Conservation (phyloP, 2,329 filamentous ascomycete genomes). For the Arthrobotrys musiformis region DNA sequence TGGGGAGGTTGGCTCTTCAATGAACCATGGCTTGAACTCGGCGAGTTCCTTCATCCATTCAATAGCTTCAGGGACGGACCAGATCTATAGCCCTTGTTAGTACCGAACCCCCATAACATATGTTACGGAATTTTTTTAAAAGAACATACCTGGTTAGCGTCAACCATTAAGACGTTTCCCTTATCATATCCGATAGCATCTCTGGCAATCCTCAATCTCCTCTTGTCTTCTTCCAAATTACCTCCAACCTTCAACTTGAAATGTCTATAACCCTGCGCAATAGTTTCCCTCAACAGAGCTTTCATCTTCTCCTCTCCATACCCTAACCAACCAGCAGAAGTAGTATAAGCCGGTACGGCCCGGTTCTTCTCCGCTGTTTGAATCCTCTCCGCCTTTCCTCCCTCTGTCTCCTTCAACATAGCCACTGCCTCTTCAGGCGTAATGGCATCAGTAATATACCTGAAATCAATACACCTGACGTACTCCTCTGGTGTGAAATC, state of each 20-base stretch:
- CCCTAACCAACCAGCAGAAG: slow-evolving; percentile 89
- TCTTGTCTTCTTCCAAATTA: slow-evolving; percentile 76
- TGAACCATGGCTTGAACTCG: slow-evolving; percentile 83
- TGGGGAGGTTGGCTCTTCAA: slow-evolving; percentile 90
- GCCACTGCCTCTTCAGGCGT: slow-evolving; percentile 83
- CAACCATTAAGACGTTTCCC: slow-evolving; percentile 88
- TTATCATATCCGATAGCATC: slow-evolving; percentile 80
- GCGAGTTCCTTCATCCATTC: slow-evolving; percentile 83
- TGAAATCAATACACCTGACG: slow-evolving; percentile 88
- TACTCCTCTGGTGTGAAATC: slow-evolving; percentile 91
- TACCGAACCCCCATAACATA: background rate
- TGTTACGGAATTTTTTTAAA: background rate
- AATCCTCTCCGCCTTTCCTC: slow-evolving; percentile 76
- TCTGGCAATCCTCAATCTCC: slow-evolving; percentile 77
- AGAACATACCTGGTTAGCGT: slow-evolving; percentile 79
- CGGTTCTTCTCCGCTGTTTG: slow-evolving; percentile 76
- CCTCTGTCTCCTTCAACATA: slow-evolving; percentile 74
- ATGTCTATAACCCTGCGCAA: slow-evolving; percentile 79
- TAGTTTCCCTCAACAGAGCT: slow-evolving; percentile 76
- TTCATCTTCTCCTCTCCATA: slow-evolving; percentile 90
- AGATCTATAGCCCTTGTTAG: slow-evolving; percentile 67
- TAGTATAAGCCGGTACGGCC: slow-evolving; percentile 91
- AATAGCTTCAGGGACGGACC: slow-evolving; percentile 89
- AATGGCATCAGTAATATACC: slow-evolving; percentile 93
- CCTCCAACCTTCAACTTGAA: slow-evolving; percentile 93